Base-by-base conservation (phyloP, 2,329 filamentous ascomycete genomes). In the Colletotrichum endophyticum region DNA sequence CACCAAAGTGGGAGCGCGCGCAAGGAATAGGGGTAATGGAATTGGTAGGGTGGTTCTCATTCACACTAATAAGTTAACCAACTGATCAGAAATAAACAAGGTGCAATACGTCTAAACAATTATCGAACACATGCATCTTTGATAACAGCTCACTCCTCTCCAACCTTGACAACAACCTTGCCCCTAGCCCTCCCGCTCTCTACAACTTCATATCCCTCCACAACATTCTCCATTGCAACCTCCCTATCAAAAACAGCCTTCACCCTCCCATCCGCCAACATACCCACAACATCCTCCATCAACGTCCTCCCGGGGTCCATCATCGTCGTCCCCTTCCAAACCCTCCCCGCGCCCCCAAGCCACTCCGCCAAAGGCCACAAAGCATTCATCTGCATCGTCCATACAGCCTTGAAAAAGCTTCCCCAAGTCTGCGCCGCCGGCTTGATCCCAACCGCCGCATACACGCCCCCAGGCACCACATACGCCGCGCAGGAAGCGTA, bases 391-490 rank as follows among this genome's bases (percentile, higher is more conserved):
- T 86, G 80, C 83, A 86, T 85, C 75, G 82, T 80, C 28, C 80
- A 76, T 2, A 84, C 78, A 5, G 83, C 81, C 39, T 80, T 79
- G 4, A 84, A 44, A 32, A 85, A 82, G 59, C 81, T 80, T 1
- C 80, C 75, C 8, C 83, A 77, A 27, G 80, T 80, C 39, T 83
- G 83, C 5, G 80, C 81, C 3, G 82, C 84, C 36, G 87, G 82
- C 13, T 84, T 82, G 62, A 84, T 84, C 8, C 87, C 86, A 1
- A 86, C 87, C 1, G 85, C 86, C 1, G 86, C 83, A 77, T 87
- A 90, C 25, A 83, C 79, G 66, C 81, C 84, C 2, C 79, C 76
- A 1, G 82, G 79, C 53, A 83, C 81, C 39, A 90, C 83, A 75
- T 87, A 90, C 6, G 70, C 49, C 2, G 85, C 79, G 9, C 83